Evolutionary conservation across 108 stramenopile species (phyloP).

Genomic region (Pseudonitzschia pungens): DNA sequence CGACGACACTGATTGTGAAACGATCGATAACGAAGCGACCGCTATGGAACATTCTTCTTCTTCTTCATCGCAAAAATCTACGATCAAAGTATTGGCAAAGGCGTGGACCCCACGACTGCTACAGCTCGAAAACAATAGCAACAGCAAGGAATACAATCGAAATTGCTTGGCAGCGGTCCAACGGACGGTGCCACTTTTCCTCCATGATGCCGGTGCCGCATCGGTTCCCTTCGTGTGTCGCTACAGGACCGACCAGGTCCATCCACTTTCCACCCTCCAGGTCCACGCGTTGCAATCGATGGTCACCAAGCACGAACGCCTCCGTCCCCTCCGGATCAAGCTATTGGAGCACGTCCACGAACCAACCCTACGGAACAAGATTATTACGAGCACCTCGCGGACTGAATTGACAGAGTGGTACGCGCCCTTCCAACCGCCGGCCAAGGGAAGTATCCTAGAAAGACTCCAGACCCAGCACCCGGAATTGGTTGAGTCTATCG

Average conservation of each 20-base stretch:
- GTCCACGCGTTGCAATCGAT: constrained; percentile 48
- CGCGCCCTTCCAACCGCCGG: constrained; percentile 60
- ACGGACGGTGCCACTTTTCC: neutral
- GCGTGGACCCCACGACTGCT: constrained; percentile 1
- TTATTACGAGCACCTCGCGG: constrained; percentile 48
- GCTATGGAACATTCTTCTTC: neutral
- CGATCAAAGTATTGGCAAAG: neutral
- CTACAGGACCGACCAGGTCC: constrained; percentile 55
- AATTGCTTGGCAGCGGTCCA: neutral
- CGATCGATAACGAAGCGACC: too few relatives aligned
- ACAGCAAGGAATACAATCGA: neutral
- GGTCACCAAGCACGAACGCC: constrained; percentile 31
- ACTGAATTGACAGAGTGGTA: constrained; percentile 62
- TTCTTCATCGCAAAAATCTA: neutral
- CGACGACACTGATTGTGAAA: too few relatives aligned
- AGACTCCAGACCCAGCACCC: constrained; percentile 54
- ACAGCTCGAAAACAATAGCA: neutral
- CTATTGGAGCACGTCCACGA: constrained; percentile 24
- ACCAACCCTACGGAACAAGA: constrained; percentile 11
- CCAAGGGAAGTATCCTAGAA: constrained; percentile 55
- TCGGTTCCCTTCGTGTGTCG: constrained; percentile 70
- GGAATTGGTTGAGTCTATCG: constrained; percentile 38
- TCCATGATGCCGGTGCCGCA: constrained; percentile 7
- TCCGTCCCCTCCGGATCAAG: constrained; percentile 42
- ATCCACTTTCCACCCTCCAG: constrained; percentile 55